A percentile compares a stretch with the other conserved stretches of the same genome.
Conservation (phyloP, 2,329 filamentous ascomycete species). For the Ustulina deusta region DNA sequence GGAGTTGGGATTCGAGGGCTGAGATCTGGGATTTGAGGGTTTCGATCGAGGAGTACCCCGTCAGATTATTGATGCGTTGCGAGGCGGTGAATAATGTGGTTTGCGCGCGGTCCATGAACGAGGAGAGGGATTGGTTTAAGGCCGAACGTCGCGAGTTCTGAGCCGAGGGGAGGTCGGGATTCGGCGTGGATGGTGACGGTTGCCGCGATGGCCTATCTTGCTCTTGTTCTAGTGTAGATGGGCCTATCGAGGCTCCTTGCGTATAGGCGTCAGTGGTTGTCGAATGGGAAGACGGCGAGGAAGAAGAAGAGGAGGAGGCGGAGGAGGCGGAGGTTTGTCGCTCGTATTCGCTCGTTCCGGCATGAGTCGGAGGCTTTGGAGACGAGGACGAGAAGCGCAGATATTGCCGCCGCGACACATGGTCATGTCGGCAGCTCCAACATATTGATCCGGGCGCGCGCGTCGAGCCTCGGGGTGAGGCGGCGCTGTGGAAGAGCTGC, state of each 20-base stretch:
- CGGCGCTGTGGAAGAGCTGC: constrained; percentile 42
- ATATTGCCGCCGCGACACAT: constrained; percentile 38
- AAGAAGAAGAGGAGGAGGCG: constrained; percentile 14
- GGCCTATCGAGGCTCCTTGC: constrained; percentile 15
- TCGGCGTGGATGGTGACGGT: constrained; percentile 21
- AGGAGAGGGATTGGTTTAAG: constrained; percentile 66
- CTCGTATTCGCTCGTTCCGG: constrained; percentile 21
- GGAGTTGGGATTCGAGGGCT: constrained; percentile 70
- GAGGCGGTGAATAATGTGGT: constrained; percentile 86
- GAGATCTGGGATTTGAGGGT: constrained; percentile 83
- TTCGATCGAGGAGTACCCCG: constrained; percentile 93
- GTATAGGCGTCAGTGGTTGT: constrained; percentile 1
- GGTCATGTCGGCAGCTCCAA: constrained; percentile 46
- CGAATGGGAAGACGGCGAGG: constrained; percentile 17
- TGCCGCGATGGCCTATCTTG: constrained; percentile 25
- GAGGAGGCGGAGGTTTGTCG: constrained; percentile 12
- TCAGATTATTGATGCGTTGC: constrained; percentile 91
- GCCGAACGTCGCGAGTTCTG: constrained; percentile 58
- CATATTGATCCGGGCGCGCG: constrained; percentile 43
- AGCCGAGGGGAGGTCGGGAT: constrained; percentile 59
- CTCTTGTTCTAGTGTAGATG: constrained; percentile 21
- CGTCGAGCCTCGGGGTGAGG: constrained; percentile 23
- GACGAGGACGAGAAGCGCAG: constrained; percentile 50
- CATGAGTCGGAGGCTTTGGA: constrained; percentile 42
- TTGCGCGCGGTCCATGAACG: constrained; percentile 90